Conservation (phyloP, 2,329 filamentous ascomycete species). For the Juglanconis oblonga region DNA sequence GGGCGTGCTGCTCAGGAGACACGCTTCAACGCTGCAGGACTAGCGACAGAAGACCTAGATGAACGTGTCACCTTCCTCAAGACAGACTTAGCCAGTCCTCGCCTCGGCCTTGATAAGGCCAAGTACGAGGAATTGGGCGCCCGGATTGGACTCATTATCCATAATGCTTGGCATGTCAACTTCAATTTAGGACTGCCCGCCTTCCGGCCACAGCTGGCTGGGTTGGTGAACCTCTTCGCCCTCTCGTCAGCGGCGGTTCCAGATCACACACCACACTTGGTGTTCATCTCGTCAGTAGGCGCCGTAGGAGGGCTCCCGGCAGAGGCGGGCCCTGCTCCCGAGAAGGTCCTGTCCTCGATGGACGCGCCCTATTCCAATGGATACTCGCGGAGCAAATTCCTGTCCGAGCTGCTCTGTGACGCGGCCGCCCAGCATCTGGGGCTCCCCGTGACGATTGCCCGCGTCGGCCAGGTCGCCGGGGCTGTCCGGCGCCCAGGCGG, state of each 20-base stretch:
- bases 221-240: slow-evolving; percentile 37
- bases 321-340: background rate
- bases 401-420: slow-evolving; percentile 31
- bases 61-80: slow-evolving; percentile 23
- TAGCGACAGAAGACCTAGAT: background rate
- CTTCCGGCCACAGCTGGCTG: slow-evolving; percentile 42
- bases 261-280: slow-evolving; percentile 29
- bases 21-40: background rate
- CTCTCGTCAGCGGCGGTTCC: slow-evolving; percentile 27
- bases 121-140: slow-evolving; percentile 18
- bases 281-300: slow-evolving; percentile 50
- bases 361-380: slow-evolving; percentile 25
- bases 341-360: slow-evolving; percentile 23
- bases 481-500: slow-evolving; percentile 12
- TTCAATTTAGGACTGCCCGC: slow-evolving; percentile 44
- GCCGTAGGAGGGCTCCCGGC: slow-evolving; percentile 32
- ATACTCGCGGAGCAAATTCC: slow-evolving; percentile 36
- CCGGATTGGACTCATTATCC: slow-evolving; percentile 31
- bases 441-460: slow-evolving; percentile 28
- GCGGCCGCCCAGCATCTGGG: slow-evolving; percentile 27
- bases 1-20: background rate
- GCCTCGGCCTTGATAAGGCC: slow-evolving; percentile 18
- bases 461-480: slow-evolving; percentile 33
- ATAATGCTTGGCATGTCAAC: slow-evolving; percentile 49
- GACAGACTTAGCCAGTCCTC: slow-evolving; percentile 20